These are phyloP conservation scores for Zymoseptoria ardabiliae DNA, from an alignment of 2,329 filamentous ascomycete genomes.

Conservation along the genomic window DNA sequence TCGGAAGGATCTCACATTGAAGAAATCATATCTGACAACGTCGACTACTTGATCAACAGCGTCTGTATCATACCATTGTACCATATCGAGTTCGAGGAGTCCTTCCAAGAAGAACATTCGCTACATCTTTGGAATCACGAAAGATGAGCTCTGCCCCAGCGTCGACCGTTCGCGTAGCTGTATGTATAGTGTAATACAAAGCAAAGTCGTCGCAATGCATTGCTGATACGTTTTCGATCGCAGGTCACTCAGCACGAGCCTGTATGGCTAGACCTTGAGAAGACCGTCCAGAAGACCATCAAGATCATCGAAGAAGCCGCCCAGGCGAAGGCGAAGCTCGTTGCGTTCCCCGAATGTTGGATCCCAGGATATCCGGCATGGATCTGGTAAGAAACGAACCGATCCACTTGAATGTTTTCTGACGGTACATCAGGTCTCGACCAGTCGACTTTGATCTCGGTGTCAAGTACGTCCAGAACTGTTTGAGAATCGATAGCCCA, in stretches of 20 bases:
- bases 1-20: background rate
- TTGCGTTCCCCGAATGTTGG: constrained; percentile 44
- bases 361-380: constrained; percentile 39
- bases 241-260: constrained; percentile 52
- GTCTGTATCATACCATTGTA: background rate
- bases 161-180: constrained; percentile 17
- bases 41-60: background rate
- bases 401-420: background rate
- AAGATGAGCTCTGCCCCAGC: constrained; percentile 9
- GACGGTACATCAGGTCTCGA: constrained; percentile 26
- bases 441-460: constrained; percentile 36
- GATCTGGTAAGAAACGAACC: constrained; percentile 36
- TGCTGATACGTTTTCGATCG: constrained; percentile 28
- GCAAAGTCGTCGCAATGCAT: background rate
- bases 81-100: background rate
- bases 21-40: background rate
- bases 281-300: constrained; percentile 50
- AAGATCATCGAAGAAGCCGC: constrained; percentile 50
- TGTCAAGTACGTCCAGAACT: constrained; percentile 40
- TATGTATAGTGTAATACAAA: background rate
- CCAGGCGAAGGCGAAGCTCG: constrained; percentile 45
- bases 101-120: background rate
- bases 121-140: background rate
- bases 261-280: constrained; percentile 52
- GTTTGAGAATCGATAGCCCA: constrained; percentile 33